Evolutionary conservation across 345 rosid genomes (phyloP), one percentile per base, ranked within the genome.

Genomic region (Barbarea vulgaris): DNA sequence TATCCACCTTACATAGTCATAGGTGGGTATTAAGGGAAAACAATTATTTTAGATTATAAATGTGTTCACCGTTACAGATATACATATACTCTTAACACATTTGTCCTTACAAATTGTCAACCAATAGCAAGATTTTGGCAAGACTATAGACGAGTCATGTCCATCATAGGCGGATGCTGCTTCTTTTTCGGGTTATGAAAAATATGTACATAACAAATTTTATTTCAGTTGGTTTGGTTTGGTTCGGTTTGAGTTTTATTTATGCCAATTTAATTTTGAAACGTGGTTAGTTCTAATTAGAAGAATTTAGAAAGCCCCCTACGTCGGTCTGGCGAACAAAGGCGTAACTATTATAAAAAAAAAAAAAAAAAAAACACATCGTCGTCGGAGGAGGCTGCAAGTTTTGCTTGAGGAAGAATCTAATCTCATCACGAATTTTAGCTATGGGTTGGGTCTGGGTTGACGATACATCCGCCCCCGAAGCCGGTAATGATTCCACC

Each of bases 361-460:
- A 7, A 1, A 4, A 44, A 6, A 27, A 28, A 28, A 28, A 28
- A 0, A 2, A 0, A 33, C 44, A 30, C 33, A 73, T 4, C 33
- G 4, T 28, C 33, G 3, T 24, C 25, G 25, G 25, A 24, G 33
- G 48, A 42, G 31, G 60, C 41, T 36, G 14, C 18, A 19, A 17
- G 12, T 55, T 17, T 42, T 73, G 24, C 60, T 42, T 34, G 75
- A 25, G 53, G 70, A 63, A 70, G 62, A 62, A 76, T 69, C 57
- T 6, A 75, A 64, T 54, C 70, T 77, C 80, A 66, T 28, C 27
- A 10, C 36, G 27, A 39, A 11, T 13, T 13, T 60, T 60, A 28
- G 74, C 11, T 17, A 89, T 89, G 95, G 91, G 91, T 47, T 86
- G 90, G 91, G 87, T 85, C 7, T 86, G 91, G 95, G 68, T 74